phyloP scores from a whole-genome alignment of 345 rosid genomes.

The Pseudoturritis turrita region DNA sequence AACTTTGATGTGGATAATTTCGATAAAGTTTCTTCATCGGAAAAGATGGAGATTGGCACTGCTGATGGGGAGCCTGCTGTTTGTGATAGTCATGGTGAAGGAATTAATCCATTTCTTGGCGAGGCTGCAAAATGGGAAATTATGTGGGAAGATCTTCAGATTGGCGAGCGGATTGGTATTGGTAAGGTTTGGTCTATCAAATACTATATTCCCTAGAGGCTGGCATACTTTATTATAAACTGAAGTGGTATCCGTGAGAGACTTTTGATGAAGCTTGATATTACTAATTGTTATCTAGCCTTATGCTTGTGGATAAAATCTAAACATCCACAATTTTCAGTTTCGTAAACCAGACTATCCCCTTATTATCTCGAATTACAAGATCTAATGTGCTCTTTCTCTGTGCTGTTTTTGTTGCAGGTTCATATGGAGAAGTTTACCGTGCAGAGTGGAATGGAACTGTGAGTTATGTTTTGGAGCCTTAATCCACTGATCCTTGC shows the following conservation, averaged over 20 bases:
- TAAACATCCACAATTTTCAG: conserved; percentile 4
- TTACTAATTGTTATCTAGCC: not conserved
- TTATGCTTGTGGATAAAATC: not conserved
- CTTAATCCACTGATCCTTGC: conserved; percentile 1
- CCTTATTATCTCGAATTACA: not conserved
- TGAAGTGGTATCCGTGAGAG: not conserved
- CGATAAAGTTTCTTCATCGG: conserved; percentile 35
- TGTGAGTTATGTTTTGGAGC: conserved; percentile 50
- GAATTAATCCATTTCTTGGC: conserved; percentile 60
- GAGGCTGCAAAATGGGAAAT: conserved; percentile 92
- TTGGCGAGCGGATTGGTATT: conserved; percentile 98
- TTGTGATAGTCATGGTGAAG: conserved; percentile 44
- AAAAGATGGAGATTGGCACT: conserved; percentile 28
- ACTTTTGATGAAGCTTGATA: not conserved
- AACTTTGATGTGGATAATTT: conserved; percentile 28
- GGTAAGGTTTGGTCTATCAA: conserved; percentile 49
- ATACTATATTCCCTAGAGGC: not conserved
- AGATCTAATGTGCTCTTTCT: conserved; percentile 7
- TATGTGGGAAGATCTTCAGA: conserved; percentile 89
- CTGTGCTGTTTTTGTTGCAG: conserved; percentile 38
- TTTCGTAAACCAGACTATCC: not conserved
- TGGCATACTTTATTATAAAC: not conserved
- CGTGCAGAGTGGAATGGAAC: conserved; percentile 93
- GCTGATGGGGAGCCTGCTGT: conserved; percentile 26
- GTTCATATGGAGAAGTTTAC: conserved; percentile 96